Evolutionary conservation across 345 rosid species (phyloP), one percentile per base, ranked within the genome.

Genomic region (Ceriops decandra): DNA sequence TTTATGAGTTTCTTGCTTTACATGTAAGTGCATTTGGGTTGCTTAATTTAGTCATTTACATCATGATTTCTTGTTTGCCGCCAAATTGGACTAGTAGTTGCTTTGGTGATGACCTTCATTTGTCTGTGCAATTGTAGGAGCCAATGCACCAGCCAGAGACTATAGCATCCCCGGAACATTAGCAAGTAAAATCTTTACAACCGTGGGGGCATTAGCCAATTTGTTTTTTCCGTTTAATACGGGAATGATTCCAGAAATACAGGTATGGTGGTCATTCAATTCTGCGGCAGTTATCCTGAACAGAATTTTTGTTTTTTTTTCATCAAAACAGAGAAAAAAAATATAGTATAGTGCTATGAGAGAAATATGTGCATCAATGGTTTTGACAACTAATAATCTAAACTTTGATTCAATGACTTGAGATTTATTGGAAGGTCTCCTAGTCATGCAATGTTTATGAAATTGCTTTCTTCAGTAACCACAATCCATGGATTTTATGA

Each of bases 211-310:
- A 75, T 68, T 84, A 2, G 99, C 97, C 26, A 95, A 69, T 79
- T 88, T 95, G 0, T 90, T 91, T 56, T 95, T 95, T 61, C 96
- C 96, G 47, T 95, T 83, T 72, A 95, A 95, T 70, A 91, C 99
- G 0, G 99, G 99, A 60, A 95, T 95, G 99, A 91, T 91, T 71
- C 99, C 99, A 51, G 99, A 93, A 71, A 91, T 93, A 72, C 90
- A 86, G 85, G 90, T 86, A 74, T 6, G 62, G 21, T 42, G 13
- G 16, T 38, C 16, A 38, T 38, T 38, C 47, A 38, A 38, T 11
- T 38, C 47, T 38, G 16, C 11, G 16, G 4, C 4, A 38, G 47
- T 38, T 38, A 10, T 38, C 47, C 47, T 38, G 16, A 38, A 10
- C 16, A 9, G 13, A 38, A 10, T 38, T 38, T 0, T 38, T 8